A percentile compares a stretch with the other conserved stretches of the same genome.
These are phyloP conservation scores for Yamadazyma trypodendri DNA, from an alignment of 1,139 yeast species.

Conservation along the genomic window DNA sequence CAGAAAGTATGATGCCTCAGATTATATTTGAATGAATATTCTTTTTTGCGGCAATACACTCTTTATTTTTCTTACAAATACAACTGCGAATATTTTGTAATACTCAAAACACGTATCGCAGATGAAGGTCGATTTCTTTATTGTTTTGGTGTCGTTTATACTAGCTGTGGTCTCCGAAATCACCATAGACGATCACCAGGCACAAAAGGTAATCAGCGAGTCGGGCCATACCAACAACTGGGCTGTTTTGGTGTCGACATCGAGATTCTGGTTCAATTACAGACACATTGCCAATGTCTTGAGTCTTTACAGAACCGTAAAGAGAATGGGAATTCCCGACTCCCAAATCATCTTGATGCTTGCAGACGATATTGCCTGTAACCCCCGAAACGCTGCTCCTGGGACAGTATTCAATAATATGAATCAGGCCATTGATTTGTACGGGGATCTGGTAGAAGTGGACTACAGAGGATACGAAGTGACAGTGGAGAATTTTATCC, in stretches of 20 bases:
- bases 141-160: background rate
- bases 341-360: conserved; percentile 95
- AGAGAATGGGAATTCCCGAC: conserved; percentile 94
- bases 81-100: conserved; percentile 1
- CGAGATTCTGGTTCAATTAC: conserved; percentile 97
- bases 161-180: conserved; percentile 1
- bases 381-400: conserved; percentile 92
- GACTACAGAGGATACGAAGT: conserved; percentile 98
- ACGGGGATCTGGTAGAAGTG: conserved; percentile 93
- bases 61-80: background rate
- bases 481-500: conserved; percentile 90
- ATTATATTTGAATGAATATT: background rate
- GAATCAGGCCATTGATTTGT: conserved; percentile 89
- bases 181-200: conserved; percentile 18
- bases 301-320: conserved; percentile 92
- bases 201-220: conserved; percentile 24
- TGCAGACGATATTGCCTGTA: conserved; percentile 96
- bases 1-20: background rate
- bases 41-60: background rate
- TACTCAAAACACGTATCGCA: conserved; percentile 1
- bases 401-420: conserved; percentile 95
- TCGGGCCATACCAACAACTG: conserved; percentile 77
- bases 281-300: conserved; percentile 96
- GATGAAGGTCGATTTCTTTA: conserved; percentile 3
- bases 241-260: conserved; percentile 95